phyloP scores from a whole-genome alignment of 441 rosid genomes.

The Gossypium schwendimanii region DNA sequence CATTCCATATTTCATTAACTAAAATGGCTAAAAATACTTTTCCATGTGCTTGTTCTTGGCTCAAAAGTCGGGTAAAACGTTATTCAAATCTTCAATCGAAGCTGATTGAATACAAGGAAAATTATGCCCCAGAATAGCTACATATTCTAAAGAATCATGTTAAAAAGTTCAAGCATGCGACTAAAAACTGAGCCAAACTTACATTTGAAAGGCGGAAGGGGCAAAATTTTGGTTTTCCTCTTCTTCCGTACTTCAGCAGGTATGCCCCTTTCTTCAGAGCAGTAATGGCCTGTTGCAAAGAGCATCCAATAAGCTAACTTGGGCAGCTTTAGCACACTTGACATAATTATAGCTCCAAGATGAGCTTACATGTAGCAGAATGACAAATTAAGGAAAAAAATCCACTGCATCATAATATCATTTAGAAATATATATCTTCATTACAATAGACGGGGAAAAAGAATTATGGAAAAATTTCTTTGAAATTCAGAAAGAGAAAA shows the following conservation, averaged over 20 bases:
- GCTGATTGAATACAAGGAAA: neutral
- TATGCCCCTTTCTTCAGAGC: slow-evolving; percentile 91
- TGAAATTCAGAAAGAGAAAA: neutral
- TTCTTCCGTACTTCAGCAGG: slow-evolving; percentile 93
- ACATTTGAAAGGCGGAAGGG: slow-evolving; percentile 97
- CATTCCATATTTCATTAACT: slow-evolving; percentile 7
- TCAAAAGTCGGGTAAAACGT: neutral
- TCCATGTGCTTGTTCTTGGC: neutral
- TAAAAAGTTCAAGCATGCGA: neutral
- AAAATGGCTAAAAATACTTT: neutral
- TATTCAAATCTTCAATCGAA: neutral
- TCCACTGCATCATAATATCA: neutral
- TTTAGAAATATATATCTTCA: neutral
- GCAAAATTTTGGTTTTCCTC: slow-evolving; percentile 97
- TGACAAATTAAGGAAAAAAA: slow-evolving; percentile 4
- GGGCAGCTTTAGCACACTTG: slow-evolving; percentile 22
- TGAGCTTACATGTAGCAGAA: slow-evolving; percentile 8
- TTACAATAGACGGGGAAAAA: neutral
- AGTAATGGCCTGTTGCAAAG: slow-evolving; percentile 73
- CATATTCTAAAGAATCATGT: neutral
- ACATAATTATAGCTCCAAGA: slow-evolving; percentile 11
- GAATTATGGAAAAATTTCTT: neutral
- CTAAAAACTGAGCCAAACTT: slow-evolving; percentile 27
- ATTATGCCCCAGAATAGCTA: neutral
- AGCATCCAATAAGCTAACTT: slow-evolving; percentile 32